Conservation (phyloP, 1,284 basidiomycete species). For the Xerocomus cyaneibrunnescens region DNA sequence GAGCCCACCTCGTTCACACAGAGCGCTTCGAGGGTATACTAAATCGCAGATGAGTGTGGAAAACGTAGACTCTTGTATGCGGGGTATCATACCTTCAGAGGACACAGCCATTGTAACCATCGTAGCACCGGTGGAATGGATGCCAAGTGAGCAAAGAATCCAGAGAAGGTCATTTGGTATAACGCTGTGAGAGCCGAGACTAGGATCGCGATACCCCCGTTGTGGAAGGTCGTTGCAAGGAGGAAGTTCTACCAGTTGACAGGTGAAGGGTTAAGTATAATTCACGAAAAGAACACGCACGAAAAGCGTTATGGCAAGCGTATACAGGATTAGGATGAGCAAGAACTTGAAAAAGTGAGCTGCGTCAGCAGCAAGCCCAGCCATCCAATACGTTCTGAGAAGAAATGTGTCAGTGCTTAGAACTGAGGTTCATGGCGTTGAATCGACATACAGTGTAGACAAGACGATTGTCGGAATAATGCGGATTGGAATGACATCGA, state of each 20-base stretch:
- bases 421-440: constrained; percentile 18
- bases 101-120: constrained; percentile 82
- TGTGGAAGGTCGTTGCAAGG: constrained; percentile 74
- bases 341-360: constrained; percentile 82
- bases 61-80: neutral
- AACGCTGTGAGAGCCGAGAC: constrained; percentile 73
- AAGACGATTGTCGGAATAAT: constrained; percentile 84
- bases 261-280: neutral
- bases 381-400: constrained; percentile 86
- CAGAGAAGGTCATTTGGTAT: constrained; percentile 84
- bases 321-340: constrained; percentile 74
- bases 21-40: constrained; percentile 81
- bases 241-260: constrained; percentile 75
- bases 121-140: constrained; percentile 81
- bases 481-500: constrained; percentile 83
- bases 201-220: constrained; percentile 87
- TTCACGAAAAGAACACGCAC: constrained; percentile 45
- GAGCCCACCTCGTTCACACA: constrained; percentile 86
- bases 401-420: constrained; percentile 18
- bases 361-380: constrained; percentile 71
- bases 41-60: constrained; percentile 46
- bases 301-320: constrained; percentile 80
- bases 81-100: constrained; percentile 44
- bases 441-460: constrained; percentile 60
- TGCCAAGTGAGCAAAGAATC: constrained; percentile 81